Conservation (phyloP, 2,329 filamentous ascomycete species). For the Cladosporium sphaerospermum region DNA sequence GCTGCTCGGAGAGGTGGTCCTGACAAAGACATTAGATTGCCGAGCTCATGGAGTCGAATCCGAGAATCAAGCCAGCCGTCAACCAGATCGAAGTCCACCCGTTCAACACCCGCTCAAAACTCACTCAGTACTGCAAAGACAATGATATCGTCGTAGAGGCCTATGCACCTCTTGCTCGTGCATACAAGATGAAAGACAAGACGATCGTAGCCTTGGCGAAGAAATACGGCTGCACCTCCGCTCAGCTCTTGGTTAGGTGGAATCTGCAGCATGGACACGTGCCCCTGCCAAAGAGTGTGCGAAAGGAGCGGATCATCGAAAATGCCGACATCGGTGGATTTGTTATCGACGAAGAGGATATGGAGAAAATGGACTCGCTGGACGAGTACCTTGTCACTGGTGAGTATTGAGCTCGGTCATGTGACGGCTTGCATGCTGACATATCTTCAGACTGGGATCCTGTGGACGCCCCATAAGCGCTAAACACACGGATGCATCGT, state of each 20-base stretch:
- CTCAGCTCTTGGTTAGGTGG: constrained; percentile 73
- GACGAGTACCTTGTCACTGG: constrained; percentile 71
- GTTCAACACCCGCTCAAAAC: constrained; percentile 67
- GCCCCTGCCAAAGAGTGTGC: constrained; percentile 66
- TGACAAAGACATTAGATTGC: constrained; percentile 48
- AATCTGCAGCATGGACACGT: constrained; percentile 68
- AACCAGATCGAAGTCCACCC: constrained; percentile 81
- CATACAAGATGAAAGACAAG: constrained; percentile 62
- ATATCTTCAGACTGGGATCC: constrained; percentile 29
- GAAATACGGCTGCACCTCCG: constrained; percentile 64
- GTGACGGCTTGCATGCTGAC: background rate
- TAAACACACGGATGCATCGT: too few species aligned
- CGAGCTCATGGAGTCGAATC: constrained; percentile 59
- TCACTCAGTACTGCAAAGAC: constrained; percentile 59
- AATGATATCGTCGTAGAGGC: constrained; percentile 68
- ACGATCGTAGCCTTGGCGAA: constrained; percentile 55
- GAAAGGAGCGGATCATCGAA: constrained; percentile 54
- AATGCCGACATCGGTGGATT: constrained; percentile 59
- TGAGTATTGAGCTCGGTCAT: constrained; percentile 36
- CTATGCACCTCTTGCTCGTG: constrained; percentile 71
- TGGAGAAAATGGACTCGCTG: constrained; percentile 56
- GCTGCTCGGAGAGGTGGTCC: background rate
- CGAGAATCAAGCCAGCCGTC: constrained; percentile 59
- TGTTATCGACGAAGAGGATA: constrained; percentile 56
- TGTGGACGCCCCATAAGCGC: constrained; percentile 21